A percentile compares a stretch with the other conserved stretches of the same genome.
Conservation (phyloP, 2,329 filamentous ascomycete species). For the Fusarium sp. region DNA sequence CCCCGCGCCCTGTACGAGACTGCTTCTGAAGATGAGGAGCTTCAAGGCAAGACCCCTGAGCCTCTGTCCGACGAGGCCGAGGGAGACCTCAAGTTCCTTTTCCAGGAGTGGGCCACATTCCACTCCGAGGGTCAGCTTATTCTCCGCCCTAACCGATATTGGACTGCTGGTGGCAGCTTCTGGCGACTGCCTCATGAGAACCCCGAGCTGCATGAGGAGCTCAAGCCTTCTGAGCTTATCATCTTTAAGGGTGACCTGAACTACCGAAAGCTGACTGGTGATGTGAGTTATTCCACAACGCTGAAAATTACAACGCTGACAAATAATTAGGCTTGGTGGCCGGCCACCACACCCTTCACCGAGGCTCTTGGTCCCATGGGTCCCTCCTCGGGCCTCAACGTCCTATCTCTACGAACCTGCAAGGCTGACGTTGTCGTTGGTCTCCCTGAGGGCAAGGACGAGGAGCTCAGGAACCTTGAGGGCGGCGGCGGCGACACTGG, state of each 20-base stretch:
- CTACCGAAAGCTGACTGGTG: constrained; percentile 91
- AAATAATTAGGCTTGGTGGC: constrained; percentile 68
- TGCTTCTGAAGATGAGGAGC: constrained; percentile 74
- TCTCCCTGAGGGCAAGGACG: constrained; percentile 83
- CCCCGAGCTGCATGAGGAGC: constrained; percentile 77
- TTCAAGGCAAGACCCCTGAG: constrained; percentile 67
- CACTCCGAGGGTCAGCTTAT: constrained; percentile 87
- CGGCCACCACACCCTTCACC: constrained; percentile 86
- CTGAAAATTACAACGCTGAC: constrained; percentile 14
- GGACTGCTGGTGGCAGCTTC: constrained; percentile 89
- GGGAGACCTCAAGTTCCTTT: constrained; percentile 78
- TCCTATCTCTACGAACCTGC: constrained; percentile 90
- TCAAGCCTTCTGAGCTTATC: constrained; percentile 86
- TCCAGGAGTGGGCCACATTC: constrained; percentile 81
- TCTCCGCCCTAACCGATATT: constrained; percentile 88
- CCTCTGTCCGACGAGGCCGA: constrained; percentile 76
- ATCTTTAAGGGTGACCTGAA: constrained; percentile 99
- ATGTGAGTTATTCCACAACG: constrained; percentile 67
- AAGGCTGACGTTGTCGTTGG: constrained; percentile 97
- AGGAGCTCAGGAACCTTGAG: constrained; percentile 76
- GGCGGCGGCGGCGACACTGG: constrained; percentile 78
- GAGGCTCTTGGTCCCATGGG: constrained; percentile 89
- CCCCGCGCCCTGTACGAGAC: constrained; percentile 84
- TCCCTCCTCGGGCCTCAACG: constrained; percentile 82
- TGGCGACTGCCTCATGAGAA: constrained; percentile 84